Evolutionary conservation across 768 basidiomycete genomes (phyloP), one percentile per base, ranked within the genome.

Genomic region (Trametes sanguinea): DNA sequence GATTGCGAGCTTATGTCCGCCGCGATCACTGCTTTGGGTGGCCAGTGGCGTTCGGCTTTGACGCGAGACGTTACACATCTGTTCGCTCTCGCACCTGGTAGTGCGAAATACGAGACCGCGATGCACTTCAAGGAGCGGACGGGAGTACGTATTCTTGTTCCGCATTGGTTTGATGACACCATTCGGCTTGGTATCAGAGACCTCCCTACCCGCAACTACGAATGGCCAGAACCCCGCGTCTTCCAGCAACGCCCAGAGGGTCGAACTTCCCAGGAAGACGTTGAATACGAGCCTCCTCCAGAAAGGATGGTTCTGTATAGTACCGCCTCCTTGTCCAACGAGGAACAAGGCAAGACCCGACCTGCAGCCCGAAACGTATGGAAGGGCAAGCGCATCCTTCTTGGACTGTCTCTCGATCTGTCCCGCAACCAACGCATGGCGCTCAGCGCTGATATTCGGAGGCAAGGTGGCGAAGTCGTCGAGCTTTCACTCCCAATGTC

Each of bases 111-210:
- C 68, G 71, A 76, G 35, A 79, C 76, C 2, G 80, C 81, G 33
- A 76, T 88, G 65, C 84, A 88, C 64, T 86, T 82, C 72, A 81
- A 84, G 53, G 73, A 81, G 3, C 75, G 81, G 51, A 86, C 85
- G 0, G 74, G 78, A 8, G 82, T 95, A 68, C 84, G 81, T 52
- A 77, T 94, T 9, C 69, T 97, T n/a, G 80, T 94, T 0, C 95
- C 94, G 0, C 92, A 95, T 64, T 97, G 95, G 94, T 95, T 95
- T 62, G 91, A 95, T 67, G 92, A 94, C 65, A 81, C 81, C 2
- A 80, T 90, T 27, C 79, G 83, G 13, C 76, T 92, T 16, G 76
- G 74, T 6, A 65, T 77, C 22, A 73, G 81, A 11, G 74, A 74
- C 7, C 73, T 90, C 8, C 78, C 82, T 1, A 83, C 86, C 22